Evolutionary conservation across 78 protist species (phyloP).

Genomic region (Dictyostelium brefeldianum): DNA sequence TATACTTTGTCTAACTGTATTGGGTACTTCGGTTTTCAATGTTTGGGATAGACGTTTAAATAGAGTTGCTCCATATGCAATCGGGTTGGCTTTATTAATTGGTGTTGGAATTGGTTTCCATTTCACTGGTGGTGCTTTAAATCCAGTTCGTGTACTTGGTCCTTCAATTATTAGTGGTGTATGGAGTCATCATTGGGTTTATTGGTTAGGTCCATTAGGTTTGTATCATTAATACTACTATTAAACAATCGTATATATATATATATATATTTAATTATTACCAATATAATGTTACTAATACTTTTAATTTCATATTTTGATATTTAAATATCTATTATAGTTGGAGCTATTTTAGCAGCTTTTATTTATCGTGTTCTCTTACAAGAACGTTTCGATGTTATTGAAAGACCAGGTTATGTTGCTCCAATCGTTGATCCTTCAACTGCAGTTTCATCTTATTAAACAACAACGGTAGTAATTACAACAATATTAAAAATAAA

Average conservation of each 20-base stretch:
- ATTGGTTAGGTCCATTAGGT: conserved; percentile 45
- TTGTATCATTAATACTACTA: no score
- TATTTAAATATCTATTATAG: neutral
- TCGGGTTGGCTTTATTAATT: conserved; percentile 49
- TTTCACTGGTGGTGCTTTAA: conserved; percentile 57
- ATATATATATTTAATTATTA: no score
- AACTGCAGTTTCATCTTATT: conserved; percentile 1
- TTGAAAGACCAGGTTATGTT: conserved; percentile 60
- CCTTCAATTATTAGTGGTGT: conserved; percentile 59
- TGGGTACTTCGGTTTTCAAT: conserved; percentile 73
- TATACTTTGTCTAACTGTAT: conserved; percentile 51
- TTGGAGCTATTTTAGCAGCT: conserved; percentile 45
- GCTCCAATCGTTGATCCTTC: conserved; percentile 6
- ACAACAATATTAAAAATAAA: no score
- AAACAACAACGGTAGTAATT: neutral
- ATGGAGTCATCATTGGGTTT: conserved; percentile 42
- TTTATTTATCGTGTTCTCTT: conserved; percentile 36
- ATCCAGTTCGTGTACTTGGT: conserved; percentile 65
- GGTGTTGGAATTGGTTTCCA: conserved; percentile 59
- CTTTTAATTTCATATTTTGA: no score
- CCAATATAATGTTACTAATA: no score
- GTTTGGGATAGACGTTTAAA: conserved; percentile 56
- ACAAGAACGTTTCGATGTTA: conserved; percentile 72
- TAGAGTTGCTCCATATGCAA: conserved; percentile 70
- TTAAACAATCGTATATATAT: no score